These are phyloP conservation scores for Pythium sukuiense DNA, from an alignment of 352 stramenopile genomes.

Conservation along the genomic window DNA sequence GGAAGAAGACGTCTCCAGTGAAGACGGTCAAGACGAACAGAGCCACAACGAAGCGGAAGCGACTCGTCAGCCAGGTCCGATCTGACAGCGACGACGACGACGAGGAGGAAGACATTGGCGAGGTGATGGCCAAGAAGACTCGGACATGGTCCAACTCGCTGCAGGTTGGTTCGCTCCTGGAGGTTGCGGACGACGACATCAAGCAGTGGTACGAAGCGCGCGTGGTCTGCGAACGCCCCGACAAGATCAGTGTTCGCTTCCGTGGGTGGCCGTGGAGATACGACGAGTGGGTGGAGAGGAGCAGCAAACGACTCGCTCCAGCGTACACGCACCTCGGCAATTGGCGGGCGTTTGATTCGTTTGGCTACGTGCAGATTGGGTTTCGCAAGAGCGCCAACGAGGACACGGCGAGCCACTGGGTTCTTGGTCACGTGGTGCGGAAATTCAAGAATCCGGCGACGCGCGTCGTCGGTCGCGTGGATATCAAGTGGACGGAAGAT, in stretches of 20 bases:
- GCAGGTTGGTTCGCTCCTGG: conserved; percentile 17
- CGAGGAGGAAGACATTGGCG: neutral
- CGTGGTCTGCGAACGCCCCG: conserved; percentile 53
- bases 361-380: conserved; percentile 25
- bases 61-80: neutral
- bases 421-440: neutral
- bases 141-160: conserved; percentile 20
- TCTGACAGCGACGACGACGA: conserved; percentile 8
- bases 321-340: conserved; percentile 56
- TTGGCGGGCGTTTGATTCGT: conserved; percentile 28
- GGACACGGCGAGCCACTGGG: conserved; percentile 21
- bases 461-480: conserved; percentile 2
- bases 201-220: conserved; percentile 32
- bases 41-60: neutral
- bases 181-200: conserved; percentile 22
- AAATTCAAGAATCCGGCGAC: neutral
- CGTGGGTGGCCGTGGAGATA: conserved; percentile 90
- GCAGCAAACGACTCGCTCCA: conserved; percentile 78
- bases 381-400: conserved; percentile 9
- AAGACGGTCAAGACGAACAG: neutral
- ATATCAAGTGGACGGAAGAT: conserved; percentile 9
- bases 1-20: neutral
- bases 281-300: conserved; percentile 88
- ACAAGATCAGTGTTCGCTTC: conserved; percentile 81
- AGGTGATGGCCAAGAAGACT: neutral